Base-by-base conservation (phyloP, 768 basidiomycete species). In the Infundibulicybe gibba region DNA sequence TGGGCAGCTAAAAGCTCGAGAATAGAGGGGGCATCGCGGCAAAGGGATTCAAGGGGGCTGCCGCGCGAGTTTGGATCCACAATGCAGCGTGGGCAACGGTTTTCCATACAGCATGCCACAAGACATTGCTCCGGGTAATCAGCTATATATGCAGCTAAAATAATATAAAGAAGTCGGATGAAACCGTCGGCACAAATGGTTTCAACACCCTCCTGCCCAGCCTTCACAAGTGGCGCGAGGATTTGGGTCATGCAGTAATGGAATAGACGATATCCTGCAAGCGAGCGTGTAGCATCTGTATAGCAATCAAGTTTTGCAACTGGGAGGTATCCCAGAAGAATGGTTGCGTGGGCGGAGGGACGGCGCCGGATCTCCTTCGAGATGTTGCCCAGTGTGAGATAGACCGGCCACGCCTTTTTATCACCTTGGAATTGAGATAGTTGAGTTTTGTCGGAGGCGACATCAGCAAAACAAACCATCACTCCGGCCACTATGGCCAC, bases 111-210 rank as follows among this genome's bases (percentile, higher is more conserved):
- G n/a, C n/a, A n/a, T n/a, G n/a, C n/a, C n/a, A n/a, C n/a, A n/a
- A n/a, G n/a, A n/a, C n/a, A n/a, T 69, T 71, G 68, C 48, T 71
- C 68, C 0, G 69, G 68, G 41, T 62, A 58, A 50, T 69, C 65
- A 0, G 62, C 65, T 10, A 70, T 44, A 43, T 67, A 67, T 2
- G 58, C 58, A 2, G 68, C 68, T 0, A 72, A 45, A 37, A 72
- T 64, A 0, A 67, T 68, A 40, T 49, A 54, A 5, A 66, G 49
- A 0, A 34, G 48, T n/a, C n/a, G n/a, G n/a, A n/a, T n/a, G n/a
- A n/a, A n/a, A n/a, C n/a, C n/a, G n/a, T n/a, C n/a, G n/a, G n/a
- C n/a, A n/a, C n/a, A n/a, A n/a, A n/a, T n/a, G n/a, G n/a, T n/a
- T n/a, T n/a, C n/a, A n/a, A n/a, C 56, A 1, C 75, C 71, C 0